Evolutionary conservation across 148 eudicot species (phyloP), one percentile per base, ranked within the genome.

Genomic region (Amaranthus cruentus): DNA sequence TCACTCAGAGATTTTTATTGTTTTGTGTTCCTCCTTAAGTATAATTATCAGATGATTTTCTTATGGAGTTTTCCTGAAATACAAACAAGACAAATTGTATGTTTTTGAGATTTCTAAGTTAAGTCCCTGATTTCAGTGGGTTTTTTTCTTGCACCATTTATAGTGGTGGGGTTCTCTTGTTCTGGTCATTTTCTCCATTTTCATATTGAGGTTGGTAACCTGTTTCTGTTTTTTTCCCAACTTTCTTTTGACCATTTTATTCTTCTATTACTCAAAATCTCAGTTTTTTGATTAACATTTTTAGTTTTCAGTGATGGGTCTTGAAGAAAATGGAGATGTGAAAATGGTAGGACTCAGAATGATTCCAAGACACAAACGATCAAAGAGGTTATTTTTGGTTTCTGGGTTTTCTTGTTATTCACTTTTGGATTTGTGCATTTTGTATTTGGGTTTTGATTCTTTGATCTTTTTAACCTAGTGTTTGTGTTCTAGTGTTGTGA

Each of bases 321-420:
- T 83, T 47, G 87, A 85, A 72, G 83, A 77, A 38, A 74, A 72
- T 78, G 83, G 68, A 77, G 86, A 78, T 73, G 69, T 70, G 52
- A 82, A 84, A 73, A 51, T 75, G 48, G 66, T 70, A 73, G 84
- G 75, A 55, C 48, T 84, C 5, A 83, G 75, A 76, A 68, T 81
- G 72, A 54, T 83, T 77, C 73, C 84, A 47, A 75, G 62, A 67
- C 92, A 88, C 83, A 81, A 81, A 79, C 86, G 89, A 70, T 76
- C 38, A 28, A 28, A 28, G 38, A 28, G 38, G 38, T 28, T 28
- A 28, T 28, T 28, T 28, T 28, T 28, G 38, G 38, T 28, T 28
- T 28, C 38, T 28, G 38, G 38, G 38, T 28, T 28, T 28, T 28
- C 2, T 28, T 28, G 38, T 2, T 28, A 28, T 28, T 28, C 38